These are phyloP conservation scores for Ceriops decandra DNA, from an alignment of 345 rosid genomes.

Conservation along the genomic window DNA sequence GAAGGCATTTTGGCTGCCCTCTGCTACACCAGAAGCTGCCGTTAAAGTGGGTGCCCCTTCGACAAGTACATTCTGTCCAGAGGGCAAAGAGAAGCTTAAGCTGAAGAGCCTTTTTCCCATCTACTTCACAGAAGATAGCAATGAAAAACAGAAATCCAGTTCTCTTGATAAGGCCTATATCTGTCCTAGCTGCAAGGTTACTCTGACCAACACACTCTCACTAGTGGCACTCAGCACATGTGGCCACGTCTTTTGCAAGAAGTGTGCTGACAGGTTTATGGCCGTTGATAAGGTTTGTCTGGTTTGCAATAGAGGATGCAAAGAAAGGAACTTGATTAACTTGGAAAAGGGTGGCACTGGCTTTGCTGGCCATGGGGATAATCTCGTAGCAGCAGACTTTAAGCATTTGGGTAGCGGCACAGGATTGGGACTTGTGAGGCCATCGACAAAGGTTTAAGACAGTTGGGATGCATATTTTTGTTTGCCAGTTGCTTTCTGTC, in stretches of 20 bases:
- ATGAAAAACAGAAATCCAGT: conserved; percentile 45
- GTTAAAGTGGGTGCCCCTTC: conserved; percentile 72
- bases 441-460: conserved; percentile 24
- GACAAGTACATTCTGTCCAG: conserved; percentile 65
- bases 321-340: conserved; percentile 66
- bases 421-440: conserved; percentile 89
- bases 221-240: conserved; percentile 81
- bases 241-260: conserved; percentile 97
- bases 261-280: conserved; percentile 78
- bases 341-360: conserved; percentile 90
- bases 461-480: background rate
- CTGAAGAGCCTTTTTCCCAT: conserved; percentile 80
- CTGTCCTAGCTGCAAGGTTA: conserved; percentile 96
- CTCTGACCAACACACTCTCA: conserved; percentile 72
- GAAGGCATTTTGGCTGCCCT: conserved; percentile 99
- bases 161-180: conserved; percentile 63
- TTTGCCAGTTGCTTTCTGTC: background rate
- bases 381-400: conserved; percentile 78
- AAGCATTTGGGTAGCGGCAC: conserved; percentile 96
- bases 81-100: conserved; percentile 85
- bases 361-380: conserved; percentile 77
- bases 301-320: conserved; percentile 69
- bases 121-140: conserved; percentile 63
- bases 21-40: conserved; percentile 93
- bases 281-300: conserved; percentile 74